Evolutionary conservation across 768 basidiomycete genomes (phyloP).

Genomic region (Mycena haematopus): DNA sequence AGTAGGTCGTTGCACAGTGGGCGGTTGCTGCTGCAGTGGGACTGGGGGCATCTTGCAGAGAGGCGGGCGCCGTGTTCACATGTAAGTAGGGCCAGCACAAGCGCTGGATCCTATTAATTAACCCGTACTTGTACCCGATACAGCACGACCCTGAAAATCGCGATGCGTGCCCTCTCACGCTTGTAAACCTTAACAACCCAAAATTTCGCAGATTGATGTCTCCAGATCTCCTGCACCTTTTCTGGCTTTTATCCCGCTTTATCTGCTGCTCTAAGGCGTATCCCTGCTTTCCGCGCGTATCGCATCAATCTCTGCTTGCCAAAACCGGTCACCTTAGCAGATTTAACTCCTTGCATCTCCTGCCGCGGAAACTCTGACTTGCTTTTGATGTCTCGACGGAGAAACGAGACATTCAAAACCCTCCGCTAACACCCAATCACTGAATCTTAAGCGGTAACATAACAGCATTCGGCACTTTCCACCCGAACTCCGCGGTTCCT

Average conservation of each 20-base stretch:
- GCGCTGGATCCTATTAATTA: conserved; percentile 22
- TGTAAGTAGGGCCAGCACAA: conserved; percentile 22
- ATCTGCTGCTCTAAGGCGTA: not conserved
- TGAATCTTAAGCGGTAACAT: conserved; percentile 14
- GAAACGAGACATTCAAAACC: conserved; percentile 7
- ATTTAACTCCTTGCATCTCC: conserved; percentile 4
- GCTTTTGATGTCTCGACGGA: conserved; percentile 21
- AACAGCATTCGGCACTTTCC: not conserved
- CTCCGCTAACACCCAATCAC: not conserved
- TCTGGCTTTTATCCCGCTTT: not conserved
- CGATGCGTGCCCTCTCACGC: conserved; percentile 27
- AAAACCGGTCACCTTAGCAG: not conserved
- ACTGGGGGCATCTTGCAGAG: conserved; percentile 12
- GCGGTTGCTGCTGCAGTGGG: conserved; percentile 3
- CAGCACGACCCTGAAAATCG: conserved; percentile 31
- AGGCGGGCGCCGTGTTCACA: conserved; percentile 5
- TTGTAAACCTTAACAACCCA: conserved; percentile 27
- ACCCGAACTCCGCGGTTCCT: not conserved
- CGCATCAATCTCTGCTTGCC: conserved; percentile 11
- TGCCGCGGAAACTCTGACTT: not conserved
- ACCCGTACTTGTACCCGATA: conserved; percentile 22
- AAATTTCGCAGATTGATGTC: conserved; percentile 17
- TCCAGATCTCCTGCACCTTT: not conserved
- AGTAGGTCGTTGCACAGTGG: conserved; percentile 69
- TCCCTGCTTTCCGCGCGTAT: conserved; percentile 5